These are phyloP conservation scores for Mortierella claussenii DNA, from an alignment of 192 early-diverging fungal species.

Conservation along the genomic window DNA sequence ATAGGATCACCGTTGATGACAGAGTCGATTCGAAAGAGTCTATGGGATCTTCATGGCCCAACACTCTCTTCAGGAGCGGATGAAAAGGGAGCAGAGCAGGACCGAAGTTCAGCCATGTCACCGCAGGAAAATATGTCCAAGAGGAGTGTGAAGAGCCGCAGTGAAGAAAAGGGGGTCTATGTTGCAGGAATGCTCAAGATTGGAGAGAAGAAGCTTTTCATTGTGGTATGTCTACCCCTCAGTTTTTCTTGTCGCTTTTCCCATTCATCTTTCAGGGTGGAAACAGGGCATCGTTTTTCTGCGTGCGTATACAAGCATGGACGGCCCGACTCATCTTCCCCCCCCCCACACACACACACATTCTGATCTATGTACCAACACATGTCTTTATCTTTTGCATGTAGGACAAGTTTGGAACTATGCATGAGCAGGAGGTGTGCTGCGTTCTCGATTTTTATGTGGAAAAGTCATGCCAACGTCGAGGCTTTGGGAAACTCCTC, in stretches of 20 bases:
- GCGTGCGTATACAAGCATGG: too few species aligned
- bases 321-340: neutral
- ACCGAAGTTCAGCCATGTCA: neutral
- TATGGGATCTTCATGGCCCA: constrained; percentile 3
- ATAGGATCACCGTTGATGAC: constrained; percentile 34
- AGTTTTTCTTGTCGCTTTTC: neutral
- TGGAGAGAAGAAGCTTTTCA: constrained; percentile 54
- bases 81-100: too few species aligned
- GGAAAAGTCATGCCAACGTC: constrained; percentile 43
- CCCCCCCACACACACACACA: neutral
- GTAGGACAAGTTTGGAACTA: constrained; percentile 45
- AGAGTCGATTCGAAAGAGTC: constrained; percentile 23
- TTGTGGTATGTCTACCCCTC: constrained; percentile 51
- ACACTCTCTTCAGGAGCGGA: neutral
- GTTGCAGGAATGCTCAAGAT: constrained; percentile 58
- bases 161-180: constrained; percentile 41
- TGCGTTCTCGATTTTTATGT: constrained; percentile 57
- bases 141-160: constrained; percentile 5
- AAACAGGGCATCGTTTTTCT: too few species aligned
- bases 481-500: constrained; percentile 47
- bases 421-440: constrained; percentile 51
- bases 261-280: neutral
- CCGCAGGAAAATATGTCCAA: constrained; percentile 2
- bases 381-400: constrained; percentile 4
- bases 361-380: neutral